Evolutionary conservation across 2,329 filamentous ascomycete genomes (phyloP), one percentile per base, ranked within the genome.

Genomic region (Penicillium fuscoglaucum): DNA sequence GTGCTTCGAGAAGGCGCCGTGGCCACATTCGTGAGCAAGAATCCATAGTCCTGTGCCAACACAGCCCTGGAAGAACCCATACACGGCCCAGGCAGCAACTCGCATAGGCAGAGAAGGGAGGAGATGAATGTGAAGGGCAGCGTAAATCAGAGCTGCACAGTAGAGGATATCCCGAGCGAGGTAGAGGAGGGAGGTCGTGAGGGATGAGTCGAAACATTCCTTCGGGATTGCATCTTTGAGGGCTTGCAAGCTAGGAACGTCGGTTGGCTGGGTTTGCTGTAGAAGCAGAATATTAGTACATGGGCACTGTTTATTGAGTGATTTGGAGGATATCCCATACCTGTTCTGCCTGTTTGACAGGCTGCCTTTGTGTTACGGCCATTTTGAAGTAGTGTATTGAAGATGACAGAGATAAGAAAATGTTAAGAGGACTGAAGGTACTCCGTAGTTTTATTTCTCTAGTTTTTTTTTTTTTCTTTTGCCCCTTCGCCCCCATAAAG

Each of bases 21-120:
- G 88, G 52, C 88, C 88, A 71, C 84, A 87, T 72, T 90, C 88
- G 71, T 90, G 88, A 17, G 84, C 87, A 41, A 90, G 77, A 64
- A 88, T 87, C 88, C 87, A 90, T 65, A 90, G 76, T 4, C 87
- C 87, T 3, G 86, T 89, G 71, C 85, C 84, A 65, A 88, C 76
- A 29, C 87, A 81, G 51, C 87, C 87, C 74, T 89, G 86, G 46
- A 83, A 66, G 72, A 85, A 87, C 62, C 84, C 82, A 72, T 90
- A 90, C 44, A 75, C 70, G 31, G 76, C 74, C 84, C 85, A 89
- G 58, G 82, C 79, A 12, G 75, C 66, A 56, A 73, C 67, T 58
- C 83, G 82, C 47, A 80, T 68, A 59, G 69, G 66, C 35, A 74
- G 67, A 61, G 79, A 77, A 57, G 78, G 72, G 55, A 87, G 75